phyloP scores from a whole-genome alignment of 495 filamentous ascomycete species.

The Podospora fimiseda region DNA sequence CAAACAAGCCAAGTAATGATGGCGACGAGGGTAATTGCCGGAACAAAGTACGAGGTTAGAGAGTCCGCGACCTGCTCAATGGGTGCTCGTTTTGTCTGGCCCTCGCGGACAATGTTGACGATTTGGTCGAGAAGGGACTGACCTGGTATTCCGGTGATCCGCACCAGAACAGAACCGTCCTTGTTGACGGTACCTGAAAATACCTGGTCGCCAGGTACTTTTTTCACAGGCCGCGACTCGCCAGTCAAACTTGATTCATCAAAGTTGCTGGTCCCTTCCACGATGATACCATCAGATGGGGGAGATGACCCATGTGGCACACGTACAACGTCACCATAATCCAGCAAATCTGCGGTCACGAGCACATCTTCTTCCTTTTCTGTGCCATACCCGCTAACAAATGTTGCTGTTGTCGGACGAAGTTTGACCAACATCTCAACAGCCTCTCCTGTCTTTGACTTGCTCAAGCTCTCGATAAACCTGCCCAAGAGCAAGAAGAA shows the following conservation, averaged over 20 bases:
- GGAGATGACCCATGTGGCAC: slow-evolving; percentile 77
- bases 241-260: slow-evolving; percentile 90
- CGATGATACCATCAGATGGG: slow-evolving; percentile 71
- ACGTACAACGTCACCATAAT: slow-evolving; percentile 73
- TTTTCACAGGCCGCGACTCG: slow-evolving; percentile 72
- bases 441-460: slow-evolving; percentile 84
- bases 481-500: slow-evolving; percentile 79
- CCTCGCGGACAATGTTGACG: slow-evolving; percentile 82
- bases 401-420: slow-evolving; percentile 68
- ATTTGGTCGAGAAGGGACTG: slow-evolving; percentile 90
- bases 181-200: slow-evolving; percentile 86
- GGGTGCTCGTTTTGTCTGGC: slow-evolving; percentile 79
- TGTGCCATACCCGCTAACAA: slow-evolving; percentile 46
- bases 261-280: slow-evolving; percentile 61
- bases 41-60: slow-evolving; percentile 85
- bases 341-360: slow-evolving; percentile 67
- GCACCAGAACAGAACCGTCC: slow-evolving; percentile 60
- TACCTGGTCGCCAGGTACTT: slow-evolving; percentile 62
- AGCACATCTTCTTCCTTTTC: slow-evolving; percentile 28
- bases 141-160: slow-evolving; percentile 64
- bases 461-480: slow-evolving; percentile 85
- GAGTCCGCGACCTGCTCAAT: slow-evolving; percentile 80
- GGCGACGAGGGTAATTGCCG: slow-evolving; percentile 72
- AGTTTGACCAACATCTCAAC: slow-evolving; percentile 73
- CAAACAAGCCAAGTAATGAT: slow-evolving; percentile 79